These are phyloP conservation scores for Chalara sp. DNA, from an alignment of 2,329 filamentous ascomycete genomes.

Conservation along the genomic window DNA sequence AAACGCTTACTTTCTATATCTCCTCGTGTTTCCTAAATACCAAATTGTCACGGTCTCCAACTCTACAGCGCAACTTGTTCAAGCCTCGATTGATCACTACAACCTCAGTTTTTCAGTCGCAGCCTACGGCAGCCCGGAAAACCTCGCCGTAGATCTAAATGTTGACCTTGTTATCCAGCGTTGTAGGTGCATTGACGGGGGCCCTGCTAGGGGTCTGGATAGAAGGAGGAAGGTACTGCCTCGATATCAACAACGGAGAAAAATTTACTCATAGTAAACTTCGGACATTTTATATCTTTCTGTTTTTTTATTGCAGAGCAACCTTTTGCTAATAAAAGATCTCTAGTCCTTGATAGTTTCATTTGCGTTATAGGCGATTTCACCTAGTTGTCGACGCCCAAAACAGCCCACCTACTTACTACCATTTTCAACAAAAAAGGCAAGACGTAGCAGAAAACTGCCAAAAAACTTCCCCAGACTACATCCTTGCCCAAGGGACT, in stretches of 20 bases:
- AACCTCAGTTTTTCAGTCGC: constrained; percentile 31
- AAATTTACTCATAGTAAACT: not conserved
- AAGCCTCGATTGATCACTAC: constrained; percentile 33
- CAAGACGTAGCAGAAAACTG: not conserved
- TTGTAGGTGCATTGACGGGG: not conserved
- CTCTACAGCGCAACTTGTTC: constrained; percentile 34
- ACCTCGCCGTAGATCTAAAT: constrained; percentile 36
- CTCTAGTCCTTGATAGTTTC: not conserved
- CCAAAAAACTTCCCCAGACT: too few relatives aligned
- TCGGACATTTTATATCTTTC: not conserved
- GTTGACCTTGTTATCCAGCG: constrained; percentile 35
- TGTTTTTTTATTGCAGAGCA: not conserved
- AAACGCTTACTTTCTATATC: constrained; percentile 44
- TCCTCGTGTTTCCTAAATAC: constrained; percentile 27
- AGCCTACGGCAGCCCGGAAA: constrained; percentile 19
- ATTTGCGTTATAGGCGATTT: not conserved
- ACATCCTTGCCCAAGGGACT: not conserved
- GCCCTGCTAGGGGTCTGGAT: not conserved
- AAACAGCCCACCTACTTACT: not conserved
- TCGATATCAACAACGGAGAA: not conserved
- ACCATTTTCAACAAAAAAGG: not conserved
- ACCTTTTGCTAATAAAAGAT: not conserved
- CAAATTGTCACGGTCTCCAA: constrained; percentile 41
- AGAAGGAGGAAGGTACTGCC: not conserved
- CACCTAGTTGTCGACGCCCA: not conserved